Conservation (phyloP, 139 green algal species). For the Medakamo hakoo region DNA sequence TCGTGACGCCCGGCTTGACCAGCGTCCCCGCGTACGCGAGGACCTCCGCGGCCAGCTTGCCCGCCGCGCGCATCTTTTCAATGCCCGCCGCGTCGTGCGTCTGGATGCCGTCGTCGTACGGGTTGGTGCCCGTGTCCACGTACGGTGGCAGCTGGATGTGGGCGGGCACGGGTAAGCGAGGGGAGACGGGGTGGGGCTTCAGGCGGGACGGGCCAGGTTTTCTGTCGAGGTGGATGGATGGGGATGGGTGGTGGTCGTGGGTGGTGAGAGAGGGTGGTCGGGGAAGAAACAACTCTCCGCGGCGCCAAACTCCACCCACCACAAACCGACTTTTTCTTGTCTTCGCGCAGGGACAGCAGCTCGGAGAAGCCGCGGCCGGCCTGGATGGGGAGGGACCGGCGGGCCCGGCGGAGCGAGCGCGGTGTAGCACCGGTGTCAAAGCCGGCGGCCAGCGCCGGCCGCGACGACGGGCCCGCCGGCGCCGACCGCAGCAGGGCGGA, state of each 20-base stretch:
- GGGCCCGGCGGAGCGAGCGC: too few relatives aligned
- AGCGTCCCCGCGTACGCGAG: slow-evolving; percentile 54
- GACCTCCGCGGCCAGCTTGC: slow-evolving; percentile 73
- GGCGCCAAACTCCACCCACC: too few relatives aligned
- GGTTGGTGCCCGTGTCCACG: slow-evolving; percentile 40
- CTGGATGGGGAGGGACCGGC: not conserved
- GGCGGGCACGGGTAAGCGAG: slow-evolving; percentile 34
- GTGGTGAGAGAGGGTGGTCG: too few relatives aligned
- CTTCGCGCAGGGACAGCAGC: not conserved
- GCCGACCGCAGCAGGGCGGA: too few relatives aligned
- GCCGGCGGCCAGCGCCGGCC: too few relatives aligned
- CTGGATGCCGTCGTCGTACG: slow-evolving; percentile 35
- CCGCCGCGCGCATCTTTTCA: slow-evolving; percentile 61
- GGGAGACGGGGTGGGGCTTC: slow-evolving; percentile 13
- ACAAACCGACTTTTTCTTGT: too few relatives aligned
- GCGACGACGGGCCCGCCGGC: too few relatives aligned
- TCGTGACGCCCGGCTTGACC: slow-evolving; percentile 70
- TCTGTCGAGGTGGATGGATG: not conserved
- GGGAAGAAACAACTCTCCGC: too few relatives aligned
- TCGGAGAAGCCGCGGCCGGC: not conserved
- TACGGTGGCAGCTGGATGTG: slow-evolving; percentile 60
- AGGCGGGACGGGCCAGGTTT: not conserved
- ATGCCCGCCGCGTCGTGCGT: slow-evolving; percentile 46
- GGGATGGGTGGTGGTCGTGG: too few relatives aligned
- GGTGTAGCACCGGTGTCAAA: too few relatives aligned